Base-by-base conservation (phyloP, 148 eudicot species). In the Beta vulgaris region DNA sequence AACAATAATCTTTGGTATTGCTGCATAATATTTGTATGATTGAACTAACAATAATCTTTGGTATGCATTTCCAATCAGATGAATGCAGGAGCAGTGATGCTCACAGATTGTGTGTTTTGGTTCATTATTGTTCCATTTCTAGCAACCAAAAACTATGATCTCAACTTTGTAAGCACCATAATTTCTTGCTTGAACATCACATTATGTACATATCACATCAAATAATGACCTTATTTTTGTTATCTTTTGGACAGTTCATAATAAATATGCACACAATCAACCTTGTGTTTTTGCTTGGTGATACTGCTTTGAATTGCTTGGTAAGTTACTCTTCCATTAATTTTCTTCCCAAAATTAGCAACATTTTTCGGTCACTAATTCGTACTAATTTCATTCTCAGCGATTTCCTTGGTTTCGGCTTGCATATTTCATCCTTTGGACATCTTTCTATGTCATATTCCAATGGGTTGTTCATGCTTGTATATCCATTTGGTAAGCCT, bases 61-160 rank as follows among this genome's bases (percentile, higher is more conserved):
- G 15, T n/a, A 0, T 42, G 26, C 2, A 28, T 42, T 36, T 8
- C 42, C 2, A 29, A 53, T 51, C 79, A 91, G 98, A 91, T 91
- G 91, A 89, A 89, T 85, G 98, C 98, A 80, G 98, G 98, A 49
- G 98, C 98, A 6, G 98, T 93, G 80, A 74, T 91, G 79, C 91
- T 93, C 46, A 91, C 98, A 19, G 98, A 91, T 76, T 85, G 86
- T 51, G 93, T 91, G 4, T 93, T 91, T 42, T 93, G 98, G 98
- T 89, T 89, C 82, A 79, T 91, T 23, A 81, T 93, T 31, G 90
- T 89, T 25, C 96, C 96, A 21, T 87, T 90, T 72, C 91, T 93
- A 26, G 82, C 86, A 60, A 78, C 80, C 7, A 90, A 82, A 81
- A 86, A 88, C 76, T 90, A 87, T 63, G 66, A 84, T 74, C 77